Evolutionary conservation across 345 rosid genomes (phyloP).

Genomic region (Viola odorata): DNA sequence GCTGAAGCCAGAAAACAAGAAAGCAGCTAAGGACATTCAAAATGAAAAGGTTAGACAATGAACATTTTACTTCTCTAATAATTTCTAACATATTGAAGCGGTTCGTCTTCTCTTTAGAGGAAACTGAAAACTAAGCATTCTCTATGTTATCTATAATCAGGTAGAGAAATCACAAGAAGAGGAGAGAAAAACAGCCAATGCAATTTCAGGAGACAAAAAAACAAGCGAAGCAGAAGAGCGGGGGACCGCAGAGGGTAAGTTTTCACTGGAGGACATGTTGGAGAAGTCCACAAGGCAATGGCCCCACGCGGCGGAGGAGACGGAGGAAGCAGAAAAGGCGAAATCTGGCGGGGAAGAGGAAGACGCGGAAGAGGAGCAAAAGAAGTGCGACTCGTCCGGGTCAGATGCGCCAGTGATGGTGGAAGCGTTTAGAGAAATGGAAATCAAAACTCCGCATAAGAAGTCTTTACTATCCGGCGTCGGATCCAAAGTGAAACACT

Average conservation of each 20-base stretch:
- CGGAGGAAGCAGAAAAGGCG: constrained; percentile 25
- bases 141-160: no score
- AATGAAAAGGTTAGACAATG: no score
- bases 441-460: constrained; percentile 46
- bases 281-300: constrained; percentile 29
- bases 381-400: constrained; percentile 42
- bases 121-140: no score
- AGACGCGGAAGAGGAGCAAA: constrained; percentile 29
- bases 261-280: constrained; percentile 23
- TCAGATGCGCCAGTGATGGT: constrained; percentile 57
- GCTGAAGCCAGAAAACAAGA: no score
- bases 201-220: not conserved
- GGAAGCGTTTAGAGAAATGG: constrained; percentile 51
- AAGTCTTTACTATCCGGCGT: constrained; percentile 84
- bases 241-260: no score
- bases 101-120: no score
- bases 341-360: constrained; percentile 44
- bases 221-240: not conserved
- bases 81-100: no score
- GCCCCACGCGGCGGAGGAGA: constrained; percentile 15
- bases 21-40: no score
- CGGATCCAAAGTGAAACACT: constrained; percentile 82
- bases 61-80: no score
- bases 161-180: no score
- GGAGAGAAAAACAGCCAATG: not conserved